Evolutionary conservation across 768 basidiomycete species (phyloP), one percentile per base, ranked within the genome.

Genomic region (Russula lepida): DNA sequence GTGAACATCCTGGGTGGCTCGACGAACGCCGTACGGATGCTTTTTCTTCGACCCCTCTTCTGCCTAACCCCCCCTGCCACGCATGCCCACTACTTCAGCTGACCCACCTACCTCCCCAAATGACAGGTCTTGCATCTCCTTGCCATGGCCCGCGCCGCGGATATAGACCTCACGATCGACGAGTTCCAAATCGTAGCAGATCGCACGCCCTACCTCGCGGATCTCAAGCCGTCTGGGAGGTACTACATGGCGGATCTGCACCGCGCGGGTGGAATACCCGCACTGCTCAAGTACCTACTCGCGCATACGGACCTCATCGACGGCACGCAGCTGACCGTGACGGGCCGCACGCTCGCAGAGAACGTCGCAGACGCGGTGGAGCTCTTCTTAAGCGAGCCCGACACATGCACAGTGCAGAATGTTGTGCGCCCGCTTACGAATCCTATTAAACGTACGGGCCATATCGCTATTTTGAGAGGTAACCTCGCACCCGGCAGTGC

Each of bases 161-260:
- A 92, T 49, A 71, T 86, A 27, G 75, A 83, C 27, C 80, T 95
- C 46, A 83, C 76, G 6, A 87, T 94, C 64, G 91, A 95, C 61
- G 92, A 94, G 71, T 94, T 94, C 79, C 89, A 93, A 73, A 76
- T 72, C 62, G 80, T 93, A 39, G 82, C 87, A 9, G 82, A 92
- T 73, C 84, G 77, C 67, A 89, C 91, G 0, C 92, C 92, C 9
- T 89, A 84, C 71, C 80, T 94, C 5, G 88, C 87, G n/a, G 88
- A 94, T 68, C 77, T 94, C 63, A 90, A 84, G 74, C 89, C 90
- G 17, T 90, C 89, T 7, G 92, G 90, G 27, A 83, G 83, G 74
- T 94, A 91, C 72, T 84, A 86, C 68, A 93, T 94, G 90, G 87
- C 92, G 72, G 92, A 95, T 67, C 79, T 94, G 49, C 92, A 94